These are phyloP conservation scores for Phytophthora vignae DNA, from an alignment of 352 stramenopile genomes.

Conservation along the genomic window DNA sequence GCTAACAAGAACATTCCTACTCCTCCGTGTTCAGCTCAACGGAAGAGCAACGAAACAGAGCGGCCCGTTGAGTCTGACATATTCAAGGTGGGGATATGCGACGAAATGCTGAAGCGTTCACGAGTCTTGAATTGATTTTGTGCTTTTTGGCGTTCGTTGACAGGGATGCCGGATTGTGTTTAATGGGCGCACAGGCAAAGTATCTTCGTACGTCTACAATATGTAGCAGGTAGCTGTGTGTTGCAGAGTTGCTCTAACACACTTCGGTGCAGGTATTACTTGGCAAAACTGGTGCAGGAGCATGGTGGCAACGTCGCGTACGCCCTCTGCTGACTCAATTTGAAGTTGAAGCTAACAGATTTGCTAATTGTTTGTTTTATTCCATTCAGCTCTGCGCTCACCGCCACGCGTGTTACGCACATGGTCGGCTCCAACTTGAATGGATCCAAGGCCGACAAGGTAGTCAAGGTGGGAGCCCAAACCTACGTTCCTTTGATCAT, in stretches of 20 bases:
- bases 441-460: constrained; percentile 75
- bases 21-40: constrained; percentile 6
- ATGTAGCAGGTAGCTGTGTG: background rate
- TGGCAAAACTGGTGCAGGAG: constrained; percentile 82
- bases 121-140: background rate
- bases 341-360: background rate
- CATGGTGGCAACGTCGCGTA: constrained; percentile 80
- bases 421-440: constrained; percentile 85
- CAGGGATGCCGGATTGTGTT: constrained; percentile 85
- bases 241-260: background rate
- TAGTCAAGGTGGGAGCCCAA: constrained; percentile 58
- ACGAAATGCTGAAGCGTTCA: background rate
- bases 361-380: constrained; percentile 5
- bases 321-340: background rate
- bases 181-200: constrained; percentile 82
- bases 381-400: constrained; percentile 43
- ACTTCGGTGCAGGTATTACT: constrained; percentile 66
- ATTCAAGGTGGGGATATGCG: constrained; percentile 51
- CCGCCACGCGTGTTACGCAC: constrained; percentile 73
- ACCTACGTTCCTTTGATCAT: too few species aligned
- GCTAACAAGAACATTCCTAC: background rate
- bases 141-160: background rate
- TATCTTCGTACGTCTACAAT: constrained; percentile 66
- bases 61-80: constrained; percentile 37
- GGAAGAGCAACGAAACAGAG: constrained; percentile 20